These are phyloP conservation scores for Ambispora gerdemannii DNA, from an alignment of 192 early-diverging fungal genomes.

Conservation along the genomic window DNA sequence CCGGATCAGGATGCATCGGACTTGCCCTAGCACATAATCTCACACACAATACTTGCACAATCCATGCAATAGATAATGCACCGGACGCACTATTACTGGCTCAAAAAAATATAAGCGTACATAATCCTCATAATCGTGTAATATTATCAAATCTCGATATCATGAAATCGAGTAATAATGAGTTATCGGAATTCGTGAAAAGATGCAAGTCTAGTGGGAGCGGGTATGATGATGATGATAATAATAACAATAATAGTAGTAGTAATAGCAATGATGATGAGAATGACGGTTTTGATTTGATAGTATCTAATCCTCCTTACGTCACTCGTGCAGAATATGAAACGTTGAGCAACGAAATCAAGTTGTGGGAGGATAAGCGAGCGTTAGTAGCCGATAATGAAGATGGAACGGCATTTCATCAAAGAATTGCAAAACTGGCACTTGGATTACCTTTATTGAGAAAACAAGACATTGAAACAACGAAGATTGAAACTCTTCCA, in stretches of 20 bases:
- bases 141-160: conserved; percentile 28
- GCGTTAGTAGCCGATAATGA: conserved; percentile 70
- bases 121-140: conserved; percentile 42
- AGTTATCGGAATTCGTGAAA: neutral
- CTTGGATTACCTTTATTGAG: conserved; percentile 33
- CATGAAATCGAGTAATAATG: neutral
- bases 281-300: conserved; percentile 53
- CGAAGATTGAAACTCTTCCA: conserved; percentile 44
- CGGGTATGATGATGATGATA: too few relatives aligned
- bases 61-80: conserved; percentile 68
- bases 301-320: conserved; percentile 94
- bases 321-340: conserved; percentile 68
- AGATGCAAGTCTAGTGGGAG: conserved; percentile 10
- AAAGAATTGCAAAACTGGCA: conserved; percentile 49
- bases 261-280: neutral
- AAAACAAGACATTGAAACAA: neutral
- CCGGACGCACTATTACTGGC: conserved; percentile 62
- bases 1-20: conserved; percentile 83
- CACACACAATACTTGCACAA: conserved; percentile 36
- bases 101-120: conserved; percentile 43
- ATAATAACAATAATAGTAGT: neutral
- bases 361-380: conserved; percentile 80
- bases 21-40: conserved; percentile 67
- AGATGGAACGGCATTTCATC: conserved; percentile 60
- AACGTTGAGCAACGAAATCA: conserved; percentile 65